Base-by-base conservation (phyloP, 495 filamentous ascomycete species). In the Aspergillus bridgeri region DNA sequence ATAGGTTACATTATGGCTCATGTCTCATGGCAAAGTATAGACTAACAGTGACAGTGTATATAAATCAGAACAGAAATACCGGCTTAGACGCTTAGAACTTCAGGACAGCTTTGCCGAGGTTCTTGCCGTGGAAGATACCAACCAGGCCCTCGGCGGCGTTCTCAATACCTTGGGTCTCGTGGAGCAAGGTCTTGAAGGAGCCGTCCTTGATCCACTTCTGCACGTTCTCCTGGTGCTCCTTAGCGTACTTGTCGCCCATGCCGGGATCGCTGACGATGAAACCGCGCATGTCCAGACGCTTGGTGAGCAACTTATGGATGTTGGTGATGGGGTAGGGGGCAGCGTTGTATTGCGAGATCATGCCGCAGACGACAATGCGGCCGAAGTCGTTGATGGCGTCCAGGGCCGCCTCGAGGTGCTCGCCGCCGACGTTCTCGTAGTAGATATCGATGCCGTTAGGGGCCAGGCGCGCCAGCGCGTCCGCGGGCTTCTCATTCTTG, bases 381-480 rank as follows among this genome's bases (percentile, higher is more conserved):
- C 91, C 93, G 58, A 74, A 84, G 25, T 75, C 55, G 48, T 91
- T 96, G 74, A 95, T 75, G 24, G 76, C 77, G 11, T 83, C 76
- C 8, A 98, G 65, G 0, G 88, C 83, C 21, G 90, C 91, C 60
- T 92, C 88, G 38, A 96, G 77, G 61, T 91, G 87, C 75, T 93
- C 90, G 7, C 92, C 92, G 7, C 92, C 92, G 19, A 98, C 92
- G 60, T 96, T 96, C 71, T 98, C 92, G 63, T 87, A 98, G 76
- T 96, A 96, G 69, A 98, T 96, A 66, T 96, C 91, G 48, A 97
- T 81, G 11, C 92, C 93, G 25, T 93, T 66, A 0, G 91, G 92
- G 6, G 88, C 89, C 45, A 96, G 74, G 60, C 90, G 80, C 60
- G 77, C 71, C 50, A 96, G 75, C 2, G 91, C 93, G 48, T 89